Percentiles rank a stretch among this genome's conserved stretches.
Conservation (phyloP, 192 early-diverging fungal species). For the Haplosporangium gracile region DNA sequence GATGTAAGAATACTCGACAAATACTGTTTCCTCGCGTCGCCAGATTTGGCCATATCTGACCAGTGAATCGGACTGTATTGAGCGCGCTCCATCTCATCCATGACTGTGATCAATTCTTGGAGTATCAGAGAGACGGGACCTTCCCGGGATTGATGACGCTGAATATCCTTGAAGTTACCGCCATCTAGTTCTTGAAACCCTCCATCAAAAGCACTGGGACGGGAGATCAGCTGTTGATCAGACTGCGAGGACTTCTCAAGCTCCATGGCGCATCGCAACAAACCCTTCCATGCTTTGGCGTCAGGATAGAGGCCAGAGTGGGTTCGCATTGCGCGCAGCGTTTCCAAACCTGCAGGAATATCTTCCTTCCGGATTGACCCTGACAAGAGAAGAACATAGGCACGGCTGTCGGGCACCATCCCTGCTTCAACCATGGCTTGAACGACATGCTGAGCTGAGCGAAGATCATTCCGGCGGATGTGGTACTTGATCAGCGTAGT, state of each 20-base stretch:
- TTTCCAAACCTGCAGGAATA: slow-evolving; percentile 18
- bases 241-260: background rate
- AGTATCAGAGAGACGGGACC: slow-evolving; percentile 14
- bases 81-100: slow-evolving; percentile 16
- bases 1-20: slow-evolving; percentile 20
- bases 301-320: slow-evolving; percentile 24
- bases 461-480: slow-evolving; percentile 29
- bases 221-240: background rate
- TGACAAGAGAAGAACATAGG: slow-evolving; percentile 21
- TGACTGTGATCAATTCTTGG: slow-evolving; percentile 13
- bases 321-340: slow-evolving; percentile 18
- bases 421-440: slow-evolving; percentile 39
- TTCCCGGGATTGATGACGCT: background rate
- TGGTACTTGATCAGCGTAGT: slow-evolving; percentile 52
- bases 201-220: background rate
- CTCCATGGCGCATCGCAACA: slow-evolving; percentile 37
- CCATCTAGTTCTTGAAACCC: background rate
- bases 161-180: background rate
- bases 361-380: slow-evolving; percentile 37
- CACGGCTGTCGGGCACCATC: slow-evolving; percentile 25
- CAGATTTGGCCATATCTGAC: background rate
- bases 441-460: slow-evolving; percentile 25
- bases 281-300: slow-evolving; percentile 52
- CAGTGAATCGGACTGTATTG: background rate
- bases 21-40: slow-evolving; percentile 17